A percentile compares a stretch with the other conserved stretches of the same genome.
These are phyloP conservation scores for Phytophthora hibernalis DNA, from an alignment of 352 stramenopile species.

Conservation along the genomic window DNA sequence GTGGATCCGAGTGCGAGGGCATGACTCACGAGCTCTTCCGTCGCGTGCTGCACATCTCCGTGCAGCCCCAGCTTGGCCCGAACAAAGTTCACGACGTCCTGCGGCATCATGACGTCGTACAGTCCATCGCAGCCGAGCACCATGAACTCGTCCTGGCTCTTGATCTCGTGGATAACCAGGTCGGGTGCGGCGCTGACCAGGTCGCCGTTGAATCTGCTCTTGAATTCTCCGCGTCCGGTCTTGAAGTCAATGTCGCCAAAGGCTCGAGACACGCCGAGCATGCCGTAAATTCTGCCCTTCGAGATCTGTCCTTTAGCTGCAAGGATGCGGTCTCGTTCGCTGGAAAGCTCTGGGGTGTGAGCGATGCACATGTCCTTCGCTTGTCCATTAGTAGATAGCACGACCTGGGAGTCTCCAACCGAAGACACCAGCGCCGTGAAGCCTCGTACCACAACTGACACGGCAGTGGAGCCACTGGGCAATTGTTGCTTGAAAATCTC, in stretches of 20 bases:
- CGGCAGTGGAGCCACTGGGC: slow-evolving; percentile 76
- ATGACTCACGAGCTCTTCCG: slow-evolving; percentile 84
- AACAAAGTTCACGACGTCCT: slow-evolving; percentile 87
- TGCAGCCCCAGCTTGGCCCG: slow-evolving; percentile 71
- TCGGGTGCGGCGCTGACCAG: slow-evolving; percentile 79
- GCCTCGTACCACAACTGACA: slow-evolving; percentile 68
- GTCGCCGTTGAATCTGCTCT: slow-evolving; percentile 83
- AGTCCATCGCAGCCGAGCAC: slow-evolving; percentile 86
- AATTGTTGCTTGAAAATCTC: slow-evolving; percentile 76
- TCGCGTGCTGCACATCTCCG: slow-evolving; percentile 78
- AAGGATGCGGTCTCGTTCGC: slow-evolving; percentile 84
- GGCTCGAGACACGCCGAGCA: slow-evolving; percentile 79
- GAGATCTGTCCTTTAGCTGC: slow-evolving; percentile 82
- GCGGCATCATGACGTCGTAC: slow-evolving; percentile 86
- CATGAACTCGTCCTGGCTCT: slow-evolving; percentile 77
- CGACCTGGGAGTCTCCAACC: slow-evolving; percentile 83
- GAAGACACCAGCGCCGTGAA: slow-evolving; percentile 63
- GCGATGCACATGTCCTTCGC: slow-evolving; percentile 68
- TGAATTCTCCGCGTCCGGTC: slow-evolving; percentile 81
- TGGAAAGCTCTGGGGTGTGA: slow-evolving; percentile 71
- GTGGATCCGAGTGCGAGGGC: slow-evolving; percentile 81
- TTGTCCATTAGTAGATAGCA: slow-evolving; percentile 67
- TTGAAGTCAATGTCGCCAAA: slow-evolving; percentile 92
- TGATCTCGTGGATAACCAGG: slow-evolving; percentile 61
- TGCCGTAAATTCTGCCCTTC: slow-evolving; percentile 87